phyloP scores from a whole-genome alignment of 495 filamentous ascomycete species.

The Penicillium flavigenum region DNA sequence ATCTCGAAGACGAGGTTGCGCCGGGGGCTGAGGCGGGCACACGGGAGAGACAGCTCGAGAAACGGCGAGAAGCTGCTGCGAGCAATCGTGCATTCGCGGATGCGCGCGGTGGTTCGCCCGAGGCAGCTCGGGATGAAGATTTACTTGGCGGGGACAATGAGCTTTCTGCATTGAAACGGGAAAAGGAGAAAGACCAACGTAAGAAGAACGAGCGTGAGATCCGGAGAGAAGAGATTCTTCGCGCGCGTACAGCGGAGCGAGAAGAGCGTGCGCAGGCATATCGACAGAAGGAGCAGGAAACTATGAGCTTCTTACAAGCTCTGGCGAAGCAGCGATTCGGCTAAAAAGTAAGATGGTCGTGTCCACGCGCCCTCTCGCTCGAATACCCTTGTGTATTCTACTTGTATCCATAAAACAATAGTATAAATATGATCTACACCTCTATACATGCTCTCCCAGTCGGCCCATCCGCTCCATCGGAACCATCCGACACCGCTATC shows the following conservation, averaged over 20 bases:
- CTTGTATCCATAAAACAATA: neutral
- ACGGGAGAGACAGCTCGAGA: slow-evolving; percentile 82
- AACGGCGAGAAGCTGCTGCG: slow-evolving; percentile 59
- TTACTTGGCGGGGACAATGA: slow-evolving; percentile 47
- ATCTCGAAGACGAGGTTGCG: slow-evolving; percentile 66
- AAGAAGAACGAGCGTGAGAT: slow-evolving; percentile 48
- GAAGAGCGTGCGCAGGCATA: slow-evolving; percentile 46
- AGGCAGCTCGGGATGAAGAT: slow-evolving; percentile 43
- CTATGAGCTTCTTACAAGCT: slow-evolving; percentile 47
- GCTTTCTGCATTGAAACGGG: slow-evolving; percentile 39
- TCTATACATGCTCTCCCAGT: neutral
- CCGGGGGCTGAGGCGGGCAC: slow-evolving; percentile 86
- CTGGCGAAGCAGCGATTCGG: slow-evolving; percentile 49
- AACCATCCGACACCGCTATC: slow-evolving; percentile 9
- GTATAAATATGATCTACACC: neutral
- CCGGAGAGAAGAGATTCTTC: slow-evolving; percentile 44
- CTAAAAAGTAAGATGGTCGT: slow-evolving; percentile 15
- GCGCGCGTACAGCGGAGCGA: slow-evolving; percentile 41
- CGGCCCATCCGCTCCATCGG: neutral
- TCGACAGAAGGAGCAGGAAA: slow-evolving; percentile 45
- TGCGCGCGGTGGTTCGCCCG: slow-evolving; percentile 41
- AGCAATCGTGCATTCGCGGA: slow-evolving; percentile 50
- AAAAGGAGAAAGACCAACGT: slow-evolving; percentile 39
- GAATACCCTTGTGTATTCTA: neutral
- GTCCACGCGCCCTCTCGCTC: neutral